Conservation (phyloP, 2,329 filamentous ascomycete species). For the Phoma herbarum region DNA sequence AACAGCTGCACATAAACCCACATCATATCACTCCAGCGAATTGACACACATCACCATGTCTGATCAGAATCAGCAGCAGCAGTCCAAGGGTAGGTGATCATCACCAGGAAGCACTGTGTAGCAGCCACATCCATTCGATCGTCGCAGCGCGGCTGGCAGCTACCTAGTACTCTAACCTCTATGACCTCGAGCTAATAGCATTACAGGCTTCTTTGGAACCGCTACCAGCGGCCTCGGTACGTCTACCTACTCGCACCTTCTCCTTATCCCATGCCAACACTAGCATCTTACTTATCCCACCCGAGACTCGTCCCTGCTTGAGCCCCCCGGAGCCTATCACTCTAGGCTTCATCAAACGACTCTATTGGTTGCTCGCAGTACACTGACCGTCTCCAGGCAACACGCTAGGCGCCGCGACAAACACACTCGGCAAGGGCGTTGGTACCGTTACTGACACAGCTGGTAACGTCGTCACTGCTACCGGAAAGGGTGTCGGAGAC, state of each 20-base stretch:
- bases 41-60: conserved; percentile 28
- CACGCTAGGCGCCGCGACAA: conserved; percentile 45
- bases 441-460: conserved; percentile 40
- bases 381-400: conserved; percentile 37
- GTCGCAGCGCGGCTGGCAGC: neutral
- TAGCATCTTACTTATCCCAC: neutral
- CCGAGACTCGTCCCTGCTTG: neutral
- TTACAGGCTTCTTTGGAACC: conserved; percentile 45
- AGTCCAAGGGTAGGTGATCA: conserved; percentile 31
- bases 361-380: too few species aligned
- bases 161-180: neutral
- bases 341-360: too few species aligned
- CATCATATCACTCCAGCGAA: neutral
- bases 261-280: neutral
- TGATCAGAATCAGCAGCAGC: conserved; percentile 37
- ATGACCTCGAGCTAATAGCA: neutral
- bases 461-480: conserved; percentile 43
- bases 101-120: neutral
- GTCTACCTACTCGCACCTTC: neutral
- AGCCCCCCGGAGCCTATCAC: too few species aligned
- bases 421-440: conserved; percentile 48
- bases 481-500: conserved; percentile 49
- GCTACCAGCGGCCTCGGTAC: conserved; percentile 44
- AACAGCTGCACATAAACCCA: neutral
- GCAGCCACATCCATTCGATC: neutral